Conservation (phyloP, 2,329 filamentous ascomycete genomes). For the Leptographium procerum region DNA sequence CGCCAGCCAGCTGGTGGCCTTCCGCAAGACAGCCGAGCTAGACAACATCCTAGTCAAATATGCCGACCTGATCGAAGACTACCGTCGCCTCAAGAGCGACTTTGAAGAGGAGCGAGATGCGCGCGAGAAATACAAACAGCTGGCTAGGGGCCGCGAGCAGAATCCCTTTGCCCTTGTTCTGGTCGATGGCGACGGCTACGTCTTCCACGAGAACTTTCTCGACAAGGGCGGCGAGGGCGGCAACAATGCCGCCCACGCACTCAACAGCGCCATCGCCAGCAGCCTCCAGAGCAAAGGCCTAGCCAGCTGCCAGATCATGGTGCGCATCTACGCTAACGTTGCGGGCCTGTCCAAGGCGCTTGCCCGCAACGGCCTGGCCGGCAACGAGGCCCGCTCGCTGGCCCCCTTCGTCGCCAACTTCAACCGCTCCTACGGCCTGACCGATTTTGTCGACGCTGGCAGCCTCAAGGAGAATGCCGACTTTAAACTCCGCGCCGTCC, state of each 20-base stretch:
- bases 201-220: conserved; percentile 40
- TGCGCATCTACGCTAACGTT: conserved; percentile 46
- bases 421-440: conserved; percentile 43
- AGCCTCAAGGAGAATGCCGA: conserved; percentile 48
- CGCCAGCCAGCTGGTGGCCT: conserved; percentile 10
- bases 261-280: conserved; percentile 38
- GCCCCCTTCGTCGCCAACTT: conserved; percentile 45
- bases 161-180: conserved; percentile 50
- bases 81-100: conserved; percentile 43
- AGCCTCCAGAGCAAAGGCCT: conserved; percentile 35
- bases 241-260: conserved; percentile 38
- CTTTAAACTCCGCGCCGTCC: conserved; percentile 43
- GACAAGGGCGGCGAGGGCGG: conserved; percentile 40
- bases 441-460: conserved; percentile 51
- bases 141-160: conserved; percentile 35
- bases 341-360: conserved; percentile 38
- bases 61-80: conserved; percentile 35
- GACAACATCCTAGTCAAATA: conserved; percentile 15
- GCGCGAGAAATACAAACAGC: conserved; percentile 42
- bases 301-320: conserved; percentile 40
- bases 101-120: conserved; percentile 44
- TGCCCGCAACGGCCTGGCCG: conserved; percentile 34
- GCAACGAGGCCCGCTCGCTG: conserved; percentile 43
- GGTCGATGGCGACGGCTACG: conserved; percentile 50
- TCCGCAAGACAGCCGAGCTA: conserved; percentile 3